These are phyloP conservation scores for Colletotrichum paranaense DNA, from an alignment of 2,329 filamentous ascomycete species.

Conservation along the genomic window DNA sequence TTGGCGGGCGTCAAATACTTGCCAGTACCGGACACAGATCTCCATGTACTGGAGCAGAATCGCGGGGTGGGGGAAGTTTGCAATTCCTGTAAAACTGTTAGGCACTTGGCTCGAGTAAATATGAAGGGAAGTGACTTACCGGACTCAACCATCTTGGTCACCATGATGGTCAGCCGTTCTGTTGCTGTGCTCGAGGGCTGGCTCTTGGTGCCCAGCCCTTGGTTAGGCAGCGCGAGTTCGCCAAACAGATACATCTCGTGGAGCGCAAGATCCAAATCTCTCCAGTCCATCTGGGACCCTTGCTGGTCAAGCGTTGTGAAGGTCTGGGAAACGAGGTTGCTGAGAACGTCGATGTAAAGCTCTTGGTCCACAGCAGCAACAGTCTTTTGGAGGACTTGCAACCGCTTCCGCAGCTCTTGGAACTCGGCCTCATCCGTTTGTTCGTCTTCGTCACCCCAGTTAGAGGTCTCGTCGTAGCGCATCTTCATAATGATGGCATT, in stretches of 20 bases:
- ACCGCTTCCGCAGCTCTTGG: conserved; percentile 88
- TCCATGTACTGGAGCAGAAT: conserved; percentile 98
- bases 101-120: conserved; percentile 25
- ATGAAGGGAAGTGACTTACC: conserved; percentile 65
- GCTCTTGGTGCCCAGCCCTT: conserved; percentile 87
- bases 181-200: conserved; percentile 83
- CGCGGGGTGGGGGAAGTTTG: conserved; percentile 87
- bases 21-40: conserved; percentile 92
- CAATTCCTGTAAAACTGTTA: conserved; percentile 71
- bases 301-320: conserved; percentile 84
- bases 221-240: conserved; percentile 89
- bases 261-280: conserved; percentile 91
- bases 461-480: conserved; percentile 95
- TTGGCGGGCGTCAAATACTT: conserved; percentile 89
- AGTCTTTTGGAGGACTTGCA: conserved; percentile 92
- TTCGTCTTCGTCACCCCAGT: conserved; percentile 93
- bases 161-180: conserved; percentile 88
- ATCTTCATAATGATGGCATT: conserved; percentile 95
- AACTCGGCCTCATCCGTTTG: conserved; percentile 98
- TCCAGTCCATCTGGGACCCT: conserved; percentile 86
- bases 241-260: conserved; percentile 97
- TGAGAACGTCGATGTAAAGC: conserved; percentile 89
- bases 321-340: conserved; percentile 86
- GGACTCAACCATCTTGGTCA: conserved; percentile 94
- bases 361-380: conserved; percentile 89